These are phyloP conservation scores for Paramarasmius palmivorus DNA, from an alignment of 1,284 basidiomycete genomes.

Conservation along the genomic window DNA sequence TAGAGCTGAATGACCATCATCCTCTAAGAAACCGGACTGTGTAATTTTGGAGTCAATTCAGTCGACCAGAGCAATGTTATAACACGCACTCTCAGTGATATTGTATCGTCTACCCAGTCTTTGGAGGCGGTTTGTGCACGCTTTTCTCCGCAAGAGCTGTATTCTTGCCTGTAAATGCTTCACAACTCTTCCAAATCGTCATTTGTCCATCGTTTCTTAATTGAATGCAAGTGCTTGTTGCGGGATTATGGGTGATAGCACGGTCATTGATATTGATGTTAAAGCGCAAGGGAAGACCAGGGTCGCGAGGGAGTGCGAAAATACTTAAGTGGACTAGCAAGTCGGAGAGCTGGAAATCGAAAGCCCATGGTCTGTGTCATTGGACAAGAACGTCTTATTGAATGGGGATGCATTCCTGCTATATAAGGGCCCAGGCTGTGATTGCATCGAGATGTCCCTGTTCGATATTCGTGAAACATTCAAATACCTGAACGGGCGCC, in stretches of 20 bases:
- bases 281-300: background rate
- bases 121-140: conserved; percentile 33
- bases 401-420: too few species aligned
- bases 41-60: background rate
- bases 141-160: background rate
- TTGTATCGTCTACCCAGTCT: conserved; percentile 59
- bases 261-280: background rate
- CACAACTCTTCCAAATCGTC: background rate
- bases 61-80: conserved; percentile 10
- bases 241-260: background rate
- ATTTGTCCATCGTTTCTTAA: background rate
- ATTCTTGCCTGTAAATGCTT: background rate
- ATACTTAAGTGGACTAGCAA: too few species aligned
- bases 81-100: conserved; percentile 54
- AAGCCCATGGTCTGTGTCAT: too few species aligned
- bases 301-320: background rate
- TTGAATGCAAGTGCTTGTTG: background rate
- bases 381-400: too few species aligned
- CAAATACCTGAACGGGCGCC: too few species aligned
- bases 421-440: too few species aligned
- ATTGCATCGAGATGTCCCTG: too few species aligned
- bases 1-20: conserved; percentile 65
- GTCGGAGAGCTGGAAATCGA: too few species aligned
- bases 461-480: too few species aligned
- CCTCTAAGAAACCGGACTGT: conserved; percentile 71